Conservation (phyloP, 345 rosid species). For the Gossypium thurberi region DNA sequence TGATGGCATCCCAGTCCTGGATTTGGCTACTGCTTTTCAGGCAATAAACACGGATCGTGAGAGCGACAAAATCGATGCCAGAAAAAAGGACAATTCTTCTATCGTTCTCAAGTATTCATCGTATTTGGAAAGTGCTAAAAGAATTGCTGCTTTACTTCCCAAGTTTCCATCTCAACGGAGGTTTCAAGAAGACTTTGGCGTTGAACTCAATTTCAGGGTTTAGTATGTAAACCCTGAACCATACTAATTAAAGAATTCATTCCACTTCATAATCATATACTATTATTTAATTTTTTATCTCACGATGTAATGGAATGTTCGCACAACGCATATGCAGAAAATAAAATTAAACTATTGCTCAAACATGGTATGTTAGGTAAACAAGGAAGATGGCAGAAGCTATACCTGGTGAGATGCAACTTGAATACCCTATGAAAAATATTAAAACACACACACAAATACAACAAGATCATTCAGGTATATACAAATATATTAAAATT, state of each 20-base stretch:
- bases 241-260: neutral
- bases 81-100: neutral
- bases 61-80: neutral
- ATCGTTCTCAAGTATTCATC: slow-evolving; percentile 6
- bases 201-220: slow-evolving; percentile 22
- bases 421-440: too few relatives aligned
- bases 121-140: slow-evolving; percentile 24
- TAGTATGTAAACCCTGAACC: slow-evolving; percentile 9
- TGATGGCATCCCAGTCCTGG: neutral
- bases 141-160: slow-evolving; percentile 34
- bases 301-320: neutral
- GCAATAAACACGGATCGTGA: neutral
- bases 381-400: neutral
- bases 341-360: too few relatives aligned
- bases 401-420: too few relatives aligned
- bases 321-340: neutral
- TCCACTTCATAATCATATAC: neutral
- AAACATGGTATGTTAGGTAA: too few relatives aligned
- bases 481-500: too few relatives aligned
- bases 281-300: too few relatives aligned
- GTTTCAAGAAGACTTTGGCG: slow-evolving; percentile 16
- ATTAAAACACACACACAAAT: too few relatives aligned
- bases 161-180: slow-evolving; percentile 25
- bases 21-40: slow-evolving; percentile 2
- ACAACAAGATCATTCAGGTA: too few relatives aligned